A percentile compares a stretch with the other conserved stretches of the same genome.
Conservation (phyloP, 441 rosid species). For the Mallotus repandus region DNA sequence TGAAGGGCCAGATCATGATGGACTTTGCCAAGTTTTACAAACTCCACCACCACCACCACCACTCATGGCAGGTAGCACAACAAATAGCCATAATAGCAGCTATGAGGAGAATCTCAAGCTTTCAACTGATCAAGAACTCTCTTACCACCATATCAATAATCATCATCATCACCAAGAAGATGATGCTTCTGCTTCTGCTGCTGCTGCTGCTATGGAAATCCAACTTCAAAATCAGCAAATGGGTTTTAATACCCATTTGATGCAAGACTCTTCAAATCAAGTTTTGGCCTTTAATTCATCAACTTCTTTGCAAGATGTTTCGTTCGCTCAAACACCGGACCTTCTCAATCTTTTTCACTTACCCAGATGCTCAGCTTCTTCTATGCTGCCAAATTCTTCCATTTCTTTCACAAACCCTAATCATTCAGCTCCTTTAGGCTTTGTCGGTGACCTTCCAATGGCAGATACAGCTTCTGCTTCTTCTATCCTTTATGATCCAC, state of each 20-base stretch:
- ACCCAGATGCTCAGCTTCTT: constrained; percentile 36
- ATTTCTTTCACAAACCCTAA: constrained; percentile 40
- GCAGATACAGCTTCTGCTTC: constrained; percentile 33
- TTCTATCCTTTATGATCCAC: constrained; percentile 57
- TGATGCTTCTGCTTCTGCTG: constrained; percentile 20
- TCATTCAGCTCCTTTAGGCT: constrained; percentile 22
- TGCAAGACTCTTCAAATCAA: constrained; percentile 31
- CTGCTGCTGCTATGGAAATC: constrained; percentile 32
- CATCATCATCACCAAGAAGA: constrained; percentile 17
- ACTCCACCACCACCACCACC: constrained; percentile 11
- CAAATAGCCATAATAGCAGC: constrained; percentile 27
- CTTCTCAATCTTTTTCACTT: constrained; percentile 67
- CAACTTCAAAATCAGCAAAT: constrained; percentile 38
- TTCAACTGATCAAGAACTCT: constrained; percentile 39
- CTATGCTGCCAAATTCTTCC: constrained; percentile 44
- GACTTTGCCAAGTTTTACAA: constrained; percentile 21
- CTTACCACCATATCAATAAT: constrained; percentile 35
- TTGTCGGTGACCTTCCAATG: constrained; percentile 22
- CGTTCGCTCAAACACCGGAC: constrained; percentile 47
- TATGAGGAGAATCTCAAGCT: constrained; percentile 35
- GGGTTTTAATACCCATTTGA: constrained; percentile 33
- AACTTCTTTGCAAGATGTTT: constrained; percentile 19
- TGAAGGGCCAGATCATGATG: constrained; percentile 31
- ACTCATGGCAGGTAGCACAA: constrained; percentile 25
- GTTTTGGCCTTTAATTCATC: constrained; percentile 14